These are phyloP conservation scores for Puccinia horiana DNA, from an alignment of 1,284 basidiomycete species.

Conservation along the genomic window DNA sequence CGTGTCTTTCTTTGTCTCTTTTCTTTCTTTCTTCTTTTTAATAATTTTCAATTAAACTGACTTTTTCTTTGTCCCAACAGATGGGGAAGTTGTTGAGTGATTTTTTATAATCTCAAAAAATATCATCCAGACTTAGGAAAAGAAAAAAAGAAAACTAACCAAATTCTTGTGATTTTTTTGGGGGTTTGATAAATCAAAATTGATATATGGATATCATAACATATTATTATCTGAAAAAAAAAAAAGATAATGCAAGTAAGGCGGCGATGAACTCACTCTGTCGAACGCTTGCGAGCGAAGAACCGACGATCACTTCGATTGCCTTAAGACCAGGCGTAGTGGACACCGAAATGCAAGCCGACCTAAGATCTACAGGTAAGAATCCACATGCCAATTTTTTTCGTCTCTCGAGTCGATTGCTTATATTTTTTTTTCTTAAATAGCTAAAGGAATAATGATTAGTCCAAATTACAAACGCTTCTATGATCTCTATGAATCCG, in stretches of 20 bases:
- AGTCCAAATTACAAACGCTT: conserved; percentile 14
- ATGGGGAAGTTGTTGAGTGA: conserved; percentile 14
- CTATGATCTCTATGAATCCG: background rate
- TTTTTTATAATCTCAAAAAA: background rate
- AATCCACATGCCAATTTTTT: background rate
- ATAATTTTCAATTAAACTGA: background rate
- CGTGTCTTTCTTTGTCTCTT: background rate
- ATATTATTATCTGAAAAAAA: too few species aligned
- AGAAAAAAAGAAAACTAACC: too few species aligned
- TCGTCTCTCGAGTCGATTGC: background rate
- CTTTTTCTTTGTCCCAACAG: background rate
- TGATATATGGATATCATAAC: too few species aligned
- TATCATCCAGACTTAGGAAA: too few species aligned
- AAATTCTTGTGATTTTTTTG: too few species aligned
- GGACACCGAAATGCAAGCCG: conserved; percentile 38
- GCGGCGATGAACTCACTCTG: conserved; percentile 47
- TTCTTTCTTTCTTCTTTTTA: background rate
- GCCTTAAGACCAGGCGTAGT: conserved; percentile 38
- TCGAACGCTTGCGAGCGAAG: conserved; percentile 42
- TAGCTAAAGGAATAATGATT: background rate
- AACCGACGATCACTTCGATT: conserved; percentile 31
- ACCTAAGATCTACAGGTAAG: conserved; percentile 21
- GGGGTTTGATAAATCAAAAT: too few species aligned
- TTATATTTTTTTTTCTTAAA: background rate
- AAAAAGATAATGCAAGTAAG: conserved; percentile 43